Percentiles rank a stretch among this genome's conserved stretches.
Evolutionary conservation across 2,329 filamentous ascomycete species (phyloP).

Genomic region (Monosporascus sp.): DNA sequence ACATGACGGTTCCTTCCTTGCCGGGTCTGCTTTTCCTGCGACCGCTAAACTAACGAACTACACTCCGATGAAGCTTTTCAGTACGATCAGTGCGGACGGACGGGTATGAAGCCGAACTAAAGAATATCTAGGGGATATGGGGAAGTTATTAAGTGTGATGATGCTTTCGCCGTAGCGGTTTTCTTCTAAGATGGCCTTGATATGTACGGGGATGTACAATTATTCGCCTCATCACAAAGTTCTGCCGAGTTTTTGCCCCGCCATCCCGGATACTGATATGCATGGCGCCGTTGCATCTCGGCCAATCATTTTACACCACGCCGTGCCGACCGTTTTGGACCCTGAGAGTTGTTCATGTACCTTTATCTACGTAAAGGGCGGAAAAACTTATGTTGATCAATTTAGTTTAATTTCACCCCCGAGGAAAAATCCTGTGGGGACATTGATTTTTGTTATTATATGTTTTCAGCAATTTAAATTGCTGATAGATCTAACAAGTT

Average conservation of each 20-base stretch:
- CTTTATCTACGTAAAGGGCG: neutral
- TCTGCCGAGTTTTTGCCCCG: conserved; percentile 18
- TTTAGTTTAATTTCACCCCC: no score
- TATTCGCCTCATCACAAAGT: conserved; percentile 3
- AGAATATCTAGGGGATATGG: no score
- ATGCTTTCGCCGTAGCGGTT: no score
- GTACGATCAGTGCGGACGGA: neutral
- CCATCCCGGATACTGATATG: neutral
- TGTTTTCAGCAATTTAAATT: no score
- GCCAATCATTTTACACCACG: conserved; percentile 4
- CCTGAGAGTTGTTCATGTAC: neutral
- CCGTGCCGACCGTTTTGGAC: neutral
- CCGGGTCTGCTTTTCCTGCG: no score
- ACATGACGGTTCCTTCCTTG: conserved; percentile 31
- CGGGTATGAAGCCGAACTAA: no score
- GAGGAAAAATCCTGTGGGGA: no score
- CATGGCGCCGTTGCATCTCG: neutral
- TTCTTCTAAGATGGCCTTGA: neutral
- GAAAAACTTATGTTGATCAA: neutral
- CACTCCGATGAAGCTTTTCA: neutral
- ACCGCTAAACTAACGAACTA: no score
- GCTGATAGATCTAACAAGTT: no score
- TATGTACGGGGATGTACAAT: neutral
- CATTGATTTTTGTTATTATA: no score
- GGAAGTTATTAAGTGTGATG: no score